Conservation (phyloP, 2,329 filamentous ascomycete genomes). For the Curvularia eragrostidis region DNA sequence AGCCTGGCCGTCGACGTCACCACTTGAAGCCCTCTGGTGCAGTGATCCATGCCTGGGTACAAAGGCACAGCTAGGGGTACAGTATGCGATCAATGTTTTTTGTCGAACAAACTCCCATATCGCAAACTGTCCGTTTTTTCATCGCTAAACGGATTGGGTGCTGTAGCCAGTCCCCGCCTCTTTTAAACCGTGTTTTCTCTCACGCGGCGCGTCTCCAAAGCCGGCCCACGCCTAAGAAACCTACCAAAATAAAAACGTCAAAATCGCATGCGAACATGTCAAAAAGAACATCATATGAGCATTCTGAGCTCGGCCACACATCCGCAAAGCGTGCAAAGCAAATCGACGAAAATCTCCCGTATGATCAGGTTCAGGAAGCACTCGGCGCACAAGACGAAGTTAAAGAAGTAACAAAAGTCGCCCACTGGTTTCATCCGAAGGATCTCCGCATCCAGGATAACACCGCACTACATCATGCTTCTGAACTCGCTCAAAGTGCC, state of each 20-base stretch:
- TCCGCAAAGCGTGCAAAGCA: conserved; percentile 59
- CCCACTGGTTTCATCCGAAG: conserved; percentile 61
- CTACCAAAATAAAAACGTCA: conserved; percentile 5
- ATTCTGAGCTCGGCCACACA: conserved; percentile 52
- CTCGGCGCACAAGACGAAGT: conserved; percentile 51
- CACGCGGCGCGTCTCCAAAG: conserved; percentile 20
- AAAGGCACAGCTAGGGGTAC: conserved; percentile 9
- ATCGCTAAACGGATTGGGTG: conserved; percentile 1
- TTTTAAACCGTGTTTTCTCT: conserved; percentile 11
- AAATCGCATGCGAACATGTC: conserved; percentile 21
- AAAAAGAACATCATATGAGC: conserved; percentile 41
- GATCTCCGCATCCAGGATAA: conserved; percentile 60
- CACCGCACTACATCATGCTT: conserved; percentile 55
- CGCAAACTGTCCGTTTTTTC: conserved; percentile 3
- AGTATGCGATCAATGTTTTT: conserved; percentile 18
- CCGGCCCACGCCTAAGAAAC: conserved; percentile 13
- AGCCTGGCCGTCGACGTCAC: conserved; percentile 35
- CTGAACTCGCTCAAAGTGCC: conserved; percentile 54
- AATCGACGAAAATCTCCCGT: conserved; percentile 56
- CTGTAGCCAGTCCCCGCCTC: neutral
- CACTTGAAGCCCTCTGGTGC: conserved; percentile 22
- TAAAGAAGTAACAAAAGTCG: conserved; percentile 51
- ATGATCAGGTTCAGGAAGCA: conserved; percentile 50
- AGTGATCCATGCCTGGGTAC: conserved; percentile 15
- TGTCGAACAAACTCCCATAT: conserved; percentile 8